These are phyloP conservation scores for Hyaloscypha finlandica DNA, from an alignment of 495 filamentous ascomycete species.

Conservation along the genomic window DNA sequence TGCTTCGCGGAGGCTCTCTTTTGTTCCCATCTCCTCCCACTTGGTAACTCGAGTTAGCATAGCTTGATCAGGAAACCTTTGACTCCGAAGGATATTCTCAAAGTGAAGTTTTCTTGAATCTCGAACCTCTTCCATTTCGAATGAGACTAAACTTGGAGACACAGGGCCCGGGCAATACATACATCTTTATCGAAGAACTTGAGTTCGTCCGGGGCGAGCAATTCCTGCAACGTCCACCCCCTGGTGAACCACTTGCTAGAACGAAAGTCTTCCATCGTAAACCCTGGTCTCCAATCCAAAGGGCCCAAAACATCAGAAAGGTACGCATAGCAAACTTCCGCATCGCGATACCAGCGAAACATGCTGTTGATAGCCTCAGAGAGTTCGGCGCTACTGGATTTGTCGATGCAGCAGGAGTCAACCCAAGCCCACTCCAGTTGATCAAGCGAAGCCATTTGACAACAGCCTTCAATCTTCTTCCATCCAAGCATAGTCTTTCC, in stretches of 20 bases:
- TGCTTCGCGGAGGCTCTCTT: not conserved
- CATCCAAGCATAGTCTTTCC: not conserved
- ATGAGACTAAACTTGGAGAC: too few species aligned
- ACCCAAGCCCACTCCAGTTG: not conserved
- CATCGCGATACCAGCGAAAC: conserved; percentile 31
- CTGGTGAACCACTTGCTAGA: conserved; percentile 26
- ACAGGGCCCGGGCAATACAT: too few species aligned
- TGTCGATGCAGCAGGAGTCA: not conserved
- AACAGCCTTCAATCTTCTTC: not conserved
- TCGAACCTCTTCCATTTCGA: too few species aligned
- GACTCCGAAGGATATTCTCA: too few species aligned
- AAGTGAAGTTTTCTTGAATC: too few species aligned
- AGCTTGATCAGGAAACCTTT: too few species aligned
- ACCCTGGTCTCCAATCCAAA: conserved; percentile 8
- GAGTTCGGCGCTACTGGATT: conserved; percentile 26
- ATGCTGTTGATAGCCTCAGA: conserved; percentile 42
- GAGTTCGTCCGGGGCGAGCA: conserved; percentile 18
- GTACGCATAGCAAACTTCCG: conserved; percentile 24
- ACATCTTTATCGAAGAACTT: conserved; percentile 1
- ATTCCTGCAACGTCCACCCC: conserved; percentile 36
- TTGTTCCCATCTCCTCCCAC: conserved; percentile 19
- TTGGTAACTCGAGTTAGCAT: not conserved
- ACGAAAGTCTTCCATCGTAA: too few species aligned
- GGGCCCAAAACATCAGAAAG: conserved; percentile 11
- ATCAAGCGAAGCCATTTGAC: not conserved